Percentiles rank a stretch among this genome's conserved stretches.
These are phyloP conservation scores for Calycina herbarum DNA, from an alignment of 2,329 filamentous ascomycete genomes.

Conservation along the genomic window DNA sequence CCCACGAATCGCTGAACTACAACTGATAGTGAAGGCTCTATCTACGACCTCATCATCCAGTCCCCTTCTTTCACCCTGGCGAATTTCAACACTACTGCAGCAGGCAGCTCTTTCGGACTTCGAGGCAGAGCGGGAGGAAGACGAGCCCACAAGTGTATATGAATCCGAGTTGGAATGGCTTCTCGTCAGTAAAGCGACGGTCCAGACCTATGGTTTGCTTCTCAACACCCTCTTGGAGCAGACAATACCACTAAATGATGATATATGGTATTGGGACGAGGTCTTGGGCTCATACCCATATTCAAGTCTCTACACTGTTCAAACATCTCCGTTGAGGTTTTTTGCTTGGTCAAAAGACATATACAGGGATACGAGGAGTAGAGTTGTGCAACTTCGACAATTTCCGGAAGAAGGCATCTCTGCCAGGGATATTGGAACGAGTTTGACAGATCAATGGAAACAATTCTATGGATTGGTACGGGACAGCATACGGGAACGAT, in stretches of 20 bases:
- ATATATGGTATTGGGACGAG: conserved; percentile 96
- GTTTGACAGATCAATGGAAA: conserved; percentile 56
- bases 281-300: conserved; percentile 76
- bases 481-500: conserved; percentile 72
- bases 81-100: conserved; percentile 62
- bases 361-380: conserved; percentile 52
- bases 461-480: conserved; percentile 80
- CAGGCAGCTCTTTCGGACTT: conserved; percentile 58
- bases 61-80: conserved; percentile 58
- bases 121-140: conserved; percentile 38
- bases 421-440: conserved; percentile 30
- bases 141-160: conserved; percentile 50
- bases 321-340: conserved; percentile 76
- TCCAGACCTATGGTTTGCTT: conserved; percentile 84
- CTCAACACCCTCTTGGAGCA: conserved; percentile 77
- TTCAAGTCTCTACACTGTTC: conserved; percentile 79
- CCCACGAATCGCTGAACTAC: conserved; percentile 59
- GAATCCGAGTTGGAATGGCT: conserved; percentile 87
- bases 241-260: conserved; percentile 79
- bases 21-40: conserved; percentile 67
- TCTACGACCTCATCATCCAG: conserved; percentile 68
- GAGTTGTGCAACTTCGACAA: conserved; percentile 34
- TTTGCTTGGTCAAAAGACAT: conserved; percentile 72
- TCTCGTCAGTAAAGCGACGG: conserved; percentile 83
- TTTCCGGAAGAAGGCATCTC: conserved; percentile 31